Percentiles rank a stretch among this genome's conserved stretches.
These are phyloP conservation scores for Novakomyces olei DNA, from an alignment of 805 yeast species.

Conservation along the genomic window DNA sequence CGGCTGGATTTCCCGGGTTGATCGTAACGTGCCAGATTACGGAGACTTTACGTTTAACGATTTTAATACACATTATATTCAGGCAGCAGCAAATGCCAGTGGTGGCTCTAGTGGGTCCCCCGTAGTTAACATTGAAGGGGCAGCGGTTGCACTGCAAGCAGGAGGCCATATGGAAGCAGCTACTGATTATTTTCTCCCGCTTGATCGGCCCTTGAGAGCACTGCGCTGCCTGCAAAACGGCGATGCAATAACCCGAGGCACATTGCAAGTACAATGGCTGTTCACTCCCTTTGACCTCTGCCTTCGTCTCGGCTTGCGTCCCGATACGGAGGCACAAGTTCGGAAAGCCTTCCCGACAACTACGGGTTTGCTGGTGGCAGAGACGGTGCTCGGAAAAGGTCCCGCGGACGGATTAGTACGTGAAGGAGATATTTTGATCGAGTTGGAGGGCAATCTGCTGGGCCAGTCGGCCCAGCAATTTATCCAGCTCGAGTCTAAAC, in stretches of 20 bases:
- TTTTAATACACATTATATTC: conserved; percentile 82
- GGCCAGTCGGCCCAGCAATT: conserved; percentile 42
- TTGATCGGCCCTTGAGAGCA: conserved; percentile 65
- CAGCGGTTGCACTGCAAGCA: conserved; percentile 80
- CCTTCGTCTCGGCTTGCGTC: conserved; percentile 58
- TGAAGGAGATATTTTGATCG: conserved; percentile 69
- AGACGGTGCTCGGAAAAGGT: conserved; percentile 60
- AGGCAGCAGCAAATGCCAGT: conserved; percentile 88
- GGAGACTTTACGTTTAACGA: conserved; percentile 76
- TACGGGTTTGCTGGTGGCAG: conserved; percentile 68
- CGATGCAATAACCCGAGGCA: conserved; percentile 57
- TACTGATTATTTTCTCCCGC: conserved; percentile 77
- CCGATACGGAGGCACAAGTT: conserved; percentile 48
- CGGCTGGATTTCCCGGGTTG: conserved; percentile 64
- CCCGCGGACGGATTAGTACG: conserved; percentile 52
- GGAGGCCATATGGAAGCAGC: conserved; percentile 86
- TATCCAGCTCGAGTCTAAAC: conserved; percentile 58
- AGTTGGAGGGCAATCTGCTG: conserved; percentile 43
- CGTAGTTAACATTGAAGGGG: conserved; percentile 72
- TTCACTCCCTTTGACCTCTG: conserved; percentile 72
- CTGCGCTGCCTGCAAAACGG: conserved; percentile 43
- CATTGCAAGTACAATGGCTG: conserved; percentile 76
- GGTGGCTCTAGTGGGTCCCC: conserved; percentile 96
- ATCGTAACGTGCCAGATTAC: conserved; percentile 86
- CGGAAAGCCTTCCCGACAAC: conserved; percentile 47